Evolutionary conservation across 2,329 filamentous ascomycete genomes (phyloP).

Genomic region (Colletotrichum higginsianum): DNA sequence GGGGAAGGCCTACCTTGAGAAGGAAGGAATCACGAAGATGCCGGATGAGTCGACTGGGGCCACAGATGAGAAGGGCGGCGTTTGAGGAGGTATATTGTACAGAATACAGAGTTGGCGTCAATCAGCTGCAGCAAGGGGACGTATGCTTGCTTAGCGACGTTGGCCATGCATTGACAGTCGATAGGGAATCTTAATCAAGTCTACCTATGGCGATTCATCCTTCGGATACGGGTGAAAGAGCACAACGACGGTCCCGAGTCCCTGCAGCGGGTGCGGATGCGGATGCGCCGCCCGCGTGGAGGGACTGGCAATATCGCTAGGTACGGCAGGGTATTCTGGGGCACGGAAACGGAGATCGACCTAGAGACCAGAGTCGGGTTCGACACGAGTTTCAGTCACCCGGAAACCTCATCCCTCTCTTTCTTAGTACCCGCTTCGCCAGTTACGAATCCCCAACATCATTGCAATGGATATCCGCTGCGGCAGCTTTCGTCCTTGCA

Average conservation of each 20-base stretch:
- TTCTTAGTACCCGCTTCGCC: too few species aligned
- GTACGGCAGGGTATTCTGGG: too few species aligned
- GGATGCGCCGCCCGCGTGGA: too few species aligned
- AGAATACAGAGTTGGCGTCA: conserved; percentile 24
- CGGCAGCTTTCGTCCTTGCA: too few species aligned
- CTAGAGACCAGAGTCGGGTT: too few species aligned
- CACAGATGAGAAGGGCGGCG: conserved; percentile 7
- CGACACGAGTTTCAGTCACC: too few species aligned
- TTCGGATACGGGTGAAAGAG: neutral
- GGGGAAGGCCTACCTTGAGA: neutral
- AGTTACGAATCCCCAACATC: too few species aligned
- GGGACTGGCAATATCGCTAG: too few species aligned
- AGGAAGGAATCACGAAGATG: neutral
- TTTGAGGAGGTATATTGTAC: conserved; percentile 8
- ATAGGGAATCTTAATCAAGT: conserved; percentile 6
- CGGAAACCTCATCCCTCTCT: too few species aligned
- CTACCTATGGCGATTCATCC: neutral
- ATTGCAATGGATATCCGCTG: too few species aligned
- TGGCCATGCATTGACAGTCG: conserved; percentile 17
- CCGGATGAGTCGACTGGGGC: neutral
- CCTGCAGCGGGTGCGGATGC: too few species aligned
- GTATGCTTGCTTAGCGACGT: conserved; percentile 22
- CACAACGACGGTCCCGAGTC: neutral
- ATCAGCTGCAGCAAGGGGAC: conserved; percentile 34
- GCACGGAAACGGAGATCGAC: too few species aligned